Evolutionary conservation across 257 asterid genomes (phyloP), one percentile per base, ranked within the genome.

Genomic region (Paraleonurus japonicus): DNA sequence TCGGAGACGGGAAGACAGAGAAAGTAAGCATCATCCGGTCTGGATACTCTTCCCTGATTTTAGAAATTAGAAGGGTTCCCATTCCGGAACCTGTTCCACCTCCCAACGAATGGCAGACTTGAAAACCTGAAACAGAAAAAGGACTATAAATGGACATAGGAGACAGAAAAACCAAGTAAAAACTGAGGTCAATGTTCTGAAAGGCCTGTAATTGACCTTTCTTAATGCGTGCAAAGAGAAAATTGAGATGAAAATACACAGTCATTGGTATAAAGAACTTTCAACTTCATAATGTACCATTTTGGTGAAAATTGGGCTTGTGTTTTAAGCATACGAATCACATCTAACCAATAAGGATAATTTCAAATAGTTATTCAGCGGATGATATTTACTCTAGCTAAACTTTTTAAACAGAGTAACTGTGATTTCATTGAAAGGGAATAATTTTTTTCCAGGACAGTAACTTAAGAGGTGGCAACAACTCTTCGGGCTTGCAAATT

Each of bases 81-180:
- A 89, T 89, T 47, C 96, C 94, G 17, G 96, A 87, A 61, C 96
- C 96, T n/a, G 96, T 89, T 47, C 96, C 93, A 81, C 96, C 96
- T 59, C 93, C 96, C 85, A 87, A 74, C 1, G 93, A 89, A 73
- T 87, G 96, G 80, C 93, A 89, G 7, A 89, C 96, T 80, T 87
- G 91, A 61, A 89, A 87, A 48, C 94, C 93, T 89, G 87, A 64
- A 78, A 70, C 54, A 39, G 39, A 39, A 6, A 54, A 35, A 37
- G 7, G 4, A 28, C 5, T 27, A 27, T 6, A 15, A 13, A 15
- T 26, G 41, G 35, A 53, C 4, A 47, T n/a, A 47, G 4, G 0
- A 35, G 41, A 35, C 2, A 9, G 15, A 53, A 51, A 50, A 51
- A 51, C 27, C 1, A 20, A 51, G 58, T 47, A n/a, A 47, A n/a